Evolutionary conservation across 192 early-diverging fungal genomes (phyloP).

Genomic region (Backusella tarrabulga): DNA sequence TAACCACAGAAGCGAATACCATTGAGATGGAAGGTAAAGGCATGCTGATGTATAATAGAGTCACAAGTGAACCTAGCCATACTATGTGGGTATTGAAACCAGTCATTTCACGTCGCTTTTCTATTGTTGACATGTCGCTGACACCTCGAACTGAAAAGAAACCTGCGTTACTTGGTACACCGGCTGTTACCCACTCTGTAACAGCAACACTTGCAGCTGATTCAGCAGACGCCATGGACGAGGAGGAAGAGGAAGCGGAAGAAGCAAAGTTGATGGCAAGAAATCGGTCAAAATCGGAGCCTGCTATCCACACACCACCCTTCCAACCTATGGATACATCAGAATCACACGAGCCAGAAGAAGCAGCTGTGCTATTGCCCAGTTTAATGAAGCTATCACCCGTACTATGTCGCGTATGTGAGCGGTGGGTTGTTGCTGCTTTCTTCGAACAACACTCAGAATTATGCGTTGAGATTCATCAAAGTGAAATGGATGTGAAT

Average conservation of each 20-base stretch:
- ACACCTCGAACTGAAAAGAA: constrained; percentile 4
- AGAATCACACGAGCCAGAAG: background rate
- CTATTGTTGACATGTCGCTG: constrained; percentile 19
- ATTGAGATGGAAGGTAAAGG: constrained; percentile 82
- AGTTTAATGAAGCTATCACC: constrained; percentile 34
- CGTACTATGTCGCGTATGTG: constrained; percentile 78
- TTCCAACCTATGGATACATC: background rate
- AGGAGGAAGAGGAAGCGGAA: background rate
- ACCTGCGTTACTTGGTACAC: background rate
- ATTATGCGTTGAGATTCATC: constrained; percentile 72
- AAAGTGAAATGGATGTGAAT: constrained; percentile 71
- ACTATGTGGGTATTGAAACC: constrained; percentile 83
- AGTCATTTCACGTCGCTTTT: constrained; percentile 30
- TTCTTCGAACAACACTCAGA: constrained; percentile 75
- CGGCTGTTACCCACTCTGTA: background rate
- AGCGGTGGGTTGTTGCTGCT: constrained; percentile 64
- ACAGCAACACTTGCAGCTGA: background rate
- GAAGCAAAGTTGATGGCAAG: background rate
- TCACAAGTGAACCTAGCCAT: constrained; percentile 58
- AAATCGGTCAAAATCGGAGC: constrained; percentile 22
- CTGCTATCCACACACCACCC: constrained; percentile 13
- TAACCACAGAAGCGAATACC: constrained; percentile 21
- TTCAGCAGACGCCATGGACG: background rate
- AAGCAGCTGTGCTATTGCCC: background rate
- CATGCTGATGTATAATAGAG: constrained; percentile 76